Conservation (phyloP, 2,329 filamentous ascomycete genomes). For the Eutypella sp. region DNA sequence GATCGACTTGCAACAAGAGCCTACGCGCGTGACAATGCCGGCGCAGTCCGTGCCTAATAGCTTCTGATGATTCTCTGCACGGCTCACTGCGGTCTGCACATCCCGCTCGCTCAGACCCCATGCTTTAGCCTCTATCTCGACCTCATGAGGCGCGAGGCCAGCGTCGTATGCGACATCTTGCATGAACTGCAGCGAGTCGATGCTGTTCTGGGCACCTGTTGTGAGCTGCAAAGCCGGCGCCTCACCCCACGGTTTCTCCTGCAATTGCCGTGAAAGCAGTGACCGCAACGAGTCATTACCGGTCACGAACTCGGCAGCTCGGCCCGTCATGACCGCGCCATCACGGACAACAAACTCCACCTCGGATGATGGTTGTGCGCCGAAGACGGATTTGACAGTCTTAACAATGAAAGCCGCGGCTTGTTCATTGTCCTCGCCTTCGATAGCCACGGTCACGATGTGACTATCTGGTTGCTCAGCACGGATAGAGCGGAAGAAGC, state of each 20-base stretch:
- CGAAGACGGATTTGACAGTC: conserved; percentile 11
- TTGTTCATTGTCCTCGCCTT: conserved; percentile 1
- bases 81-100: conserved; percentile 10
- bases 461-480: conserved; percentile 21
- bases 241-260: conserved; percentile 8
- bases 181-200: conserved; percentile 17
- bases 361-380: conserved; percentile 4
- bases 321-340: conserved; percentile 6
- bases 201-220: conserved; percentile 12
- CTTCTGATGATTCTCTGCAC: conserved; percentile 6
- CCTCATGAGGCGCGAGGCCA: conserved; percentile 10
- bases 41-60: conserved; percentile 18
- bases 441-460: conserved; percentile 17
- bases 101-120: conserved; percentile 14
- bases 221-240: conserved; percentile 15
- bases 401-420: conserved; percentile 12
- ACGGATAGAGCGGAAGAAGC: conserved; percentile 22
- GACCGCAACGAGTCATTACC: conserved; percentile 8
- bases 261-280: conserved; percentile 6
- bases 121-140: conserved; percentile 17
- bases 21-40: conserved; percentile 27
- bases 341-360: conserved; percentile 13
- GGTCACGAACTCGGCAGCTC: conserved; percentile 6
- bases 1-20: conserved; percentile 8
- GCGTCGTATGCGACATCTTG: conserved; percentile 11